These are phyloP conservation scores for Venturia aucupariae DNA, from an alignment of 2,329 filamentous ascomycete genomes.

Conservation along the genomic window DNA sequence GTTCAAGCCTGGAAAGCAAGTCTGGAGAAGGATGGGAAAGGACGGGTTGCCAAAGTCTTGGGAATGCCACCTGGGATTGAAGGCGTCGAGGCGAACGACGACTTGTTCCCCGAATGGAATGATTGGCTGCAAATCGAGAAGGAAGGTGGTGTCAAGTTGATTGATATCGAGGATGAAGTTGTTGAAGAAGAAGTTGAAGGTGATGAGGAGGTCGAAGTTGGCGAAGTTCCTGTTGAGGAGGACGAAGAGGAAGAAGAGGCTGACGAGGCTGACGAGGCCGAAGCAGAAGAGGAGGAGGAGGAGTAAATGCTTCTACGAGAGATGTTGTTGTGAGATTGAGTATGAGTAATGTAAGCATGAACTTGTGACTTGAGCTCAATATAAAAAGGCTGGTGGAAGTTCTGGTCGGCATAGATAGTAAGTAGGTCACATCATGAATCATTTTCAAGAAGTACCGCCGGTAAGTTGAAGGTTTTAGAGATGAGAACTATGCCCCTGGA, in stretches of 20 bases:
- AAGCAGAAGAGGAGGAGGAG: background rate
- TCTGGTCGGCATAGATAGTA: background rate
- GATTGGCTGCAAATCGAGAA: conserved; percentile 76
- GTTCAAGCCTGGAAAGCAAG: conserved; percentile 73
- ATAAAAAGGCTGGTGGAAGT: background rate
- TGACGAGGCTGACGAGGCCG: background rate
- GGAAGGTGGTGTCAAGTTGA: conserved; percentile 47
- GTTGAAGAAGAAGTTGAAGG: conserved; percentile 28
- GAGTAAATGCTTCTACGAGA: background rate
- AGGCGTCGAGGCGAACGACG: conserved; percentile 56
- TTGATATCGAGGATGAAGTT: conserved; percentile 30
- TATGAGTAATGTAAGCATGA: background rate
- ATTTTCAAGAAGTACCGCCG: background rate
- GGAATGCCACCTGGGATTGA: conserved; percentile 63
- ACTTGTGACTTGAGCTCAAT: background rate
- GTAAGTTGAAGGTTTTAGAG: no score
- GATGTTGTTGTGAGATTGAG: background rate
- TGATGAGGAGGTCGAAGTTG: conserved; percentile 21
- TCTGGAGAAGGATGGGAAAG: conserved; percentile 77
- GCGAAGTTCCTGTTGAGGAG: conserved; percentile 5
- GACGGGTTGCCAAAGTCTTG: conserved; percentile 72
- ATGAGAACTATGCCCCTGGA: no score
- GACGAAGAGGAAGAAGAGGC: conserved; percentile 4
- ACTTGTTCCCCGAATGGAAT: conserved; percentile 95
- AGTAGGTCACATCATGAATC: background rate